phyloP scores from a whole-genome alignment of 129 eudicot genomes.

The Helianthus annuus region DNA sequence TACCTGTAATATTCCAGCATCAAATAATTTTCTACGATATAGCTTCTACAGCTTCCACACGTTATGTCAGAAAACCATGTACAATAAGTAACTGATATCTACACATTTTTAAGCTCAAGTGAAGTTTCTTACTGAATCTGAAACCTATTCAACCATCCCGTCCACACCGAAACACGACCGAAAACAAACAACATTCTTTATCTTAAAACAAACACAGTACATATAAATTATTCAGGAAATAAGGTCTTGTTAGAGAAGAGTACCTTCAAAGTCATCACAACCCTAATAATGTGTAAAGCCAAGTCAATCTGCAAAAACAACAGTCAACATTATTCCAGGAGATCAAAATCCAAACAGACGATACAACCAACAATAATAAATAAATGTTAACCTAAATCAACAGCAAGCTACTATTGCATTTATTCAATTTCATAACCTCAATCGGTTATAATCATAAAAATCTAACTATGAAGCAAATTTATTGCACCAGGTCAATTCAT shows the following conservation, averaged over 20 bases:
- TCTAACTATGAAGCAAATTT: no score
- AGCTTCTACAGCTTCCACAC: neutral
- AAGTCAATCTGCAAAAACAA: conserved; percentile 80
- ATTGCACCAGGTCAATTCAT: no score
- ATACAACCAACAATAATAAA: neutral
- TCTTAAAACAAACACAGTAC: neutral
- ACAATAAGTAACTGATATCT: conserved; percentile 11
- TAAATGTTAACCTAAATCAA: neutral
- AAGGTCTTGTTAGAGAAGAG: conserved; percentile 6
- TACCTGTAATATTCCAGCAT: conserved; percentile 48
- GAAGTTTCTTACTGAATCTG: neutral
- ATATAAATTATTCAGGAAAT: neutral
- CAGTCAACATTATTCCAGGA: conserved; percentile 15
- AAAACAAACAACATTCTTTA: neutral
- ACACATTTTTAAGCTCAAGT: neutral
- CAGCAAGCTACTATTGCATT: neutral
- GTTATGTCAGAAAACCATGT: conserved; percentile 9
- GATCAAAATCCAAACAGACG: neutral
- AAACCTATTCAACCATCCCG: neutral
- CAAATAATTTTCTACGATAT: no score
- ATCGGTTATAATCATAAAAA: conserved; percentile 15
- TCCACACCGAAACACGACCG: conserved; percentile 1
- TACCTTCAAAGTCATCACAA: conserved; percentile 83
- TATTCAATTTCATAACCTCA: neutral
- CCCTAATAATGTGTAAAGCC: conserved; percentile 86